Evolutionary conservation across 2,329 filamentous ascomycete species (phyloP).

Genomic region (Coniochaeta prunicola): DNA sequence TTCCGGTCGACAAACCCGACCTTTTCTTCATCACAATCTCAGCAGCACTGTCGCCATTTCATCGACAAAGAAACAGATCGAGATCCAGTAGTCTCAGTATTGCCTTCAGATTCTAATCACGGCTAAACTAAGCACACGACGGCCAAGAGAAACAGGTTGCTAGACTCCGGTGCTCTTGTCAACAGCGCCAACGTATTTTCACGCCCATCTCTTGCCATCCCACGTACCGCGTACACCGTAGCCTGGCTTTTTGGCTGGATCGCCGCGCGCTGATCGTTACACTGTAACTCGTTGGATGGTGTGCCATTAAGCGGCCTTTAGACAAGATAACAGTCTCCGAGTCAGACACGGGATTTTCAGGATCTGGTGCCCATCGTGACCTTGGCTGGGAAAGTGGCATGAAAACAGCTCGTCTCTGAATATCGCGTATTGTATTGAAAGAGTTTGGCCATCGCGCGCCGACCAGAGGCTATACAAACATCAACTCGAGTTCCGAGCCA

Average conservation of each 20-base stretch:
- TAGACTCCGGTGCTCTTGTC: background rate
- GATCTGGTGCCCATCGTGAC: background rate
- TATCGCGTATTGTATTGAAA: conserved; percentile 5
- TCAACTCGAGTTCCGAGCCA: conserved; percentile 8
- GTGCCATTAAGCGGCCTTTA: background rate
- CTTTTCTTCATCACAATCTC: background rate
- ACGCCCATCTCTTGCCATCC: background rate
- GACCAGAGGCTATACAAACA: background rate
- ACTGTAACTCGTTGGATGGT: conserved; percentile 1
- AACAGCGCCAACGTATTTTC: background rate
- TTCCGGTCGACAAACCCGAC: background rate
- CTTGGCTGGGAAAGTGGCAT: conserved; percentile 1
- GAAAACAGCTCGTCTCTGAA: background rate
- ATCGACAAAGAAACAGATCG: background rate
- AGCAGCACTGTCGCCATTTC: background rate
- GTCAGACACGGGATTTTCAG: background rate
- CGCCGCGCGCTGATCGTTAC: background rate
- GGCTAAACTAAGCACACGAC: background rate
- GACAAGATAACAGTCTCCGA: background rate
- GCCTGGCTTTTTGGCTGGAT: background rate
- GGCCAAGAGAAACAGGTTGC: background rate
- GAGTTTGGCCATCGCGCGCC: background rate
- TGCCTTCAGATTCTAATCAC: background rate
- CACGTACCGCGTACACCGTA: background rate
- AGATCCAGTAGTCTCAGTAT: conserved; percentile 3